Evolutionary conservation across 2,329 filamentous ascomycete genomes (phyloP).

Genomic region (Aspergillus tamarii): DNA sequence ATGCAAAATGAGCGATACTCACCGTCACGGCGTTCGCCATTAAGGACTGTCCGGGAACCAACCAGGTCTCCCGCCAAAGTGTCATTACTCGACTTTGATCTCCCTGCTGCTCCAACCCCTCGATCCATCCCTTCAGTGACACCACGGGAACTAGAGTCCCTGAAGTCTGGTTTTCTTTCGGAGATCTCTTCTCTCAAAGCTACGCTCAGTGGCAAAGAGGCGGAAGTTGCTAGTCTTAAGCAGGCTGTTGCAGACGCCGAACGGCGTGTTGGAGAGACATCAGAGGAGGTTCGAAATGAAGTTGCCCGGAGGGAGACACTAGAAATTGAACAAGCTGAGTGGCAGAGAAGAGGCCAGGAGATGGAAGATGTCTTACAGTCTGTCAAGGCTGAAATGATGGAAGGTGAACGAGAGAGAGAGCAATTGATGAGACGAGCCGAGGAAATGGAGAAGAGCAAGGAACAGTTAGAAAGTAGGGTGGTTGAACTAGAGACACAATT

Average conservation of each 20-base stretch:
- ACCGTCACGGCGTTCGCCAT: conserved; percentile 48
- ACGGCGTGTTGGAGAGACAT: conserved; percentile 82
- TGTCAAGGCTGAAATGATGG: conserved; percentile 79
- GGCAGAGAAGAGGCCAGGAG: conserved; percentile 83
- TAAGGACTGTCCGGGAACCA: conserved; percentile 41
- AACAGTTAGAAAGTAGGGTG: conserved; percentile 49
- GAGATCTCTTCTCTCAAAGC: conserved; percentile 95
- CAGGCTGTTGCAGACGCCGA: conserved; percentile 88
- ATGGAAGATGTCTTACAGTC: conserved; percentile 80
- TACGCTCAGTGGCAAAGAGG: conserved; percentile 88
- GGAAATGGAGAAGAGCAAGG: conserved; percentile 67
- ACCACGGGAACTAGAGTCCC: conserved; percentile 84
- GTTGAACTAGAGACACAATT: conserved; percentile 52
- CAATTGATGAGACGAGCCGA: conserved; percentile 75
- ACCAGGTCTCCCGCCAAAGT: conserved; percentile 55
- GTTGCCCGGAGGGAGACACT: conserved; percentile 70
- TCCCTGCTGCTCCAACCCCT: conserved; percentile 90
- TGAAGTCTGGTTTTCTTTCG: conserved; percentile 88
- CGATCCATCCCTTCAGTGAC: conserved; percentile 89
- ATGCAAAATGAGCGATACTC: conserved; percentile 40
- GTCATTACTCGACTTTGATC: conserved; percentile 84
- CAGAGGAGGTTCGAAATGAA: conserved; percentile 82
- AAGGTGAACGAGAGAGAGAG: conserved; percentile 78
- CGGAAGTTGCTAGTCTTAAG: conserved; percentile 85
- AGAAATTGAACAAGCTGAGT: conserved; percentile 74